Evolutionary conservation across 305 asterid species (phyloP).

Genomic region (Stenogyne calaminthoides): DNA sequence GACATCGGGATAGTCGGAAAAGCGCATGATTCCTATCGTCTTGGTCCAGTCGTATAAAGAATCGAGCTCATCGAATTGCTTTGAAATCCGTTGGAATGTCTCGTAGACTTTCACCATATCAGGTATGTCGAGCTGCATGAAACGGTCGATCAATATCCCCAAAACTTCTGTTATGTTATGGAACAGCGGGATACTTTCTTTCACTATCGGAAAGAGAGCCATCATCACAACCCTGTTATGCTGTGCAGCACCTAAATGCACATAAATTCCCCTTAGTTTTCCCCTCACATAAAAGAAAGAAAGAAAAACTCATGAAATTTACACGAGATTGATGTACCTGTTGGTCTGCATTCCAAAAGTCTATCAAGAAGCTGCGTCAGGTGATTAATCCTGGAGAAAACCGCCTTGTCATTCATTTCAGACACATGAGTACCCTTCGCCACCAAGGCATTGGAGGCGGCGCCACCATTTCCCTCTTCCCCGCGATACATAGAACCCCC

Average conservation of each 20-base stretch:
- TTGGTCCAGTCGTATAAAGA: slow-evolving; percentile 74
- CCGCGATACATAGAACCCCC: slow-evolving; percentile 35
- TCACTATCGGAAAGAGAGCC: slow-evolving; percentile 63
- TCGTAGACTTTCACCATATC: slow-evolving; percentile 59
- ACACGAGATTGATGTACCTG: slow-evolving; percentile 45
- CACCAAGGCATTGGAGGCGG: slow-evolving; percentile 27
- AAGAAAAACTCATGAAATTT: background rate
- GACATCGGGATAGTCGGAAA: slow-evolving; percentile 68
- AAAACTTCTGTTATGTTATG: slow-evolving; percentile 61
- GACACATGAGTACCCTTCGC: slow-evolving; percentile 44
- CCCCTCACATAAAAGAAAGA: slow-evolving; percentile 1
- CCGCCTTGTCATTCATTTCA: slow-evolving; percentile 60
- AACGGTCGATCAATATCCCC: slow-evolving; percentile 63
- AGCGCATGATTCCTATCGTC: slow-evolving; percentile 50
- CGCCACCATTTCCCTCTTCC: slow-evolving; percentile 29
- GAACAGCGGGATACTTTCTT: slow-evolving; percentile 71
- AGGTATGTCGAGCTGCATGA: slow-evolving; percentile 68
- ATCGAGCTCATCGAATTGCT: slow-evolving; percentile 82
- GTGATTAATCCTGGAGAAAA: slow-evolving; percentile 60
- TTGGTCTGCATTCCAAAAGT: slow-evolving; percentile 74
- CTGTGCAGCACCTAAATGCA: slow-evolving; percentile 63
- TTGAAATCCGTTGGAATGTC: slow-evolving; percentile 55
- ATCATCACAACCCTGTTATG: slow-evolving; percentile 57
- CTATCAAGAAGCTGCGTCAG: slow-evolving; percentile 74
- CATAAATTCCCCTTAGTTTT: background rate